Evolutionary conservation across 495 filamentous ascomycete species (phyloP), one percentile per base, ranked within the genome.

Genomic region (Penicillium pulvis): DNA sequence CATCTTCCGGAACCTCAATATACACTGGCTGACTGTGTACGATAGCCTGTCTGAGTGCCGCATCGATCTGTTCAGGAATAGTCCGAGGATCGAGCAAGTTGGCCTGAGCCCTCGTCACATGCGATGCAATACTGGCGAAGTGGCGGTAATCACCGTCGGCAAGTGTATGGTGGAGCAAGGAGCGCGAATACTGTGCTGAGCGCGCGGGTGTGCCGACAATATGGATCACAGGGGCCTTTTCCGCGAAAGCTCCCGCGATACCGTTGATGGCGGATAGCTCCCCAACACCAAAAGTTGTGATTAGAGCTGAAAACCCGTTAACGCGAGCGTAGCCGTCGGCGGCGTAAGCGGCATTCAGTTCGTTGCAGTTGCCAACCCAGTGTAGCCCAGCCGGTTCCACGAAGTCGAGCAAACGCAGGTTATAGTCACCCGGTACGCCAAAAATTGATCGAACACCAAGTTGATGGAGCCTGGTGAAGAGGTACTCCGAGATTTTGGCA

Each of bases 251-350:
- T 14, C 87, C 88, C 4, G 86, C 86, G 39, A 90, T 68, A 11
- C 84, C 88, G 64, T 90, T 90, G 45, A 91, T 65, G 42, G 86
- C 84, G 1, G 85, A 89, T 1, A 92, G 76, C 63, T 91, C 87
- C 31, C 89, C 89, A 23, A 91, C 88, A 31, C 89, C 88, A 55
- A 88, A 92, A 0, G 89, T 90, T 36, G 89, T 91, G 26, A 91
- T 68, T 39, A 92, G 70, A 4, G 89, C 89, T 8, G 78, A 77
- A 33, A 91, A 83, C n/a, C 86, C 86, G 55, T 86, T 85, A 42
- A 87, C 73, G 30, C 89, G 76, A 33, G 89, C 88, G 64, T 91
- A 91, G 11, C 88, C 90, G 71, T 93, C 90, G 11, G 88, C 85
- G 2, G 90, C 89, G 60, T 92, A 93, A 12, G 85, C 87, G 17